Evolutionary conservation across 106 monocot genomes (phyloP).

Genomic region (Dendrobium nobile): DNA sequence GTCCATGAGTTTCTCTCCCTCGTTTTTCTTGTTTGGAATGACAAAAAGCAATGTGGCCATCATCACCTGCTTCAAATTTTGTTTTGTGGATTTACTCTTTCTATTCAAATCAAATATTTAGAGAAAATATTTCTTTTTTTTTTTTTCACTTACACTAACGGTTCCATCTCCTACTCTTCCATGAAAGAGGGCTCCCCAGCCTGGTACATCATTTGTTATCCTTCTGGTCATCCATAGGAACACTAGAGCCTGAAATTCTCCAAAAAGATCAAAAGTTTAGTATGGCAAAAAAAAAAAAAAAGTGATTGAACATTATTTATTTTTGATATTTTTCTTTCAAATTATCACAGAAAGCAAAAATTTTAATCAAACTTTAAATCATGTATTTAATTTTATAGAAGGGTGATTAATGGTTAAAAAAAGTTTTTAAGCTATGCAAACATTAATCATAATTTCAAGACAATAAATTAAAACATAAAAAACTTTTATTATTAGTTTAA

Average conservation of each 20-base stretch:
- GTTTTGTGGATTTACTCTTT: not conserved
- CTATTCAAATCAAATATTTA: not conserved
- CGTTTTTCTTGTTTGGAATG: conserved; percentile 67
- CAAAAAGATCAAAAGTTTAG: not conserved
- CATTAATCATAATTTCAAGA: too few species aligned
- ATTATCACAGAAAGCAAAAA: too few species aligned
- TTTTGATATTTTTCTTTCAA: not conserved
- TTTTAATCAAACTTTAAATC: too few species aligned
- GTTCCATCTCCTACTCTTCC: conserved; percentile 73
- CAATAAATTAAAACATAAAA: too few species aligned
- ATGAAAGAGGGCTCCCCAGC: conserved; percentile 81
- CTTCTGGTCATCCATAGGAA: conserved; percentile 94
- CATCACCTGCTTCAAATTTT: conserved; percentile 52
- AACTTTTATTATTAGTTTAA: too few species aligned
- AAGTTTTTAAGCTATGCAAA: too few species aligned
- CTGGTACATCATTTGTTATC: conserved; percentile 69
- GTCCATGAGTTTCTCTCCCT: conserved; percentile 95
- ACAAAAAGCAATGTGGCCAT: conserved; percentile 90
- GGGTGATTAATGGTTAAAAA: too few species aligned
- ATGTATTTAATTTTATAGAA: too few species aligned
- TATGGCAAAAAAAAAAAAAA: too few species aligned
- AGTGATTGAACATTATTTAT: not conserved
- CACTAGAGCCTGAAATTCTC: conserved; percentile 55
- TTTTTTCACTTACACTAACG: conserved; percentile 70
- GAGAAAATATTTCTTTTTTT: not conserved